phyloP scores from a whole-genome alignment of 805 yeast genomes.

The Candida peoriensis region DNA sequence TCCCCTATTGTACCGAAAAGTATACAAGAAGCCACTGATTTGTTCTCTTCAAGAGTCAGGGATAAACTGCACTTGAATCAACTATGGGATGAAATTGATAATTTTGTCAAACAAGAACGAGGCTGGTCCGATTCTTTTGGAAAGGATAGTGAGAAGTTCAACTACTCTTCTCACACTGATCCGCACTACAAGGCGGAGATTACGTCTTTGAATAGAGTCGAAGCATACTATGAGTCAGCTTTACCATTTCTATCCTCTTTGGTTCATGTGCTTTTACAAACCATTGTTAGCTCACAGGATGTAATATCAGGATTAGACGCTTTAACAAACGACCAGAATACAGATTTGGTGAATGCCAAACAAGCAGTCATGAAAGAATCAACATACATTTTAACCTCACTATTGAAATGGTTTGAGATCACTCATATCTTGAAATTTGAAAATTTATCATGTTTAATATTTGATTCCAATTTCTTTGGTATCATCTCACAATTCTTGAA shows the following conservation, averaged over 20 bases:
- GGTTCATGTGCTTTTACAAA: constrained; percentile 57
- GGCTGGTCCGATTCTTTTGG: constrained; percentile 40
- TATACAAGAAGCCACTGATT: constrained; percentile 70
- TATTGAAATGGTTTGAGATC: constrained; percentile 73
- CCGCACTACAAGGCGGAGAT: constrained; percentile 28
- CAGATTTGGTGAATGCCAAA: constrained; percentile 55
- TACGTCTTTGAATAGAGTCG: constrained; percentile 48
- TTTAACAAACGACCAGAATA: constrained; percentile 23
- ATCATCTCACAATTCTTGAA: constrained; percentile 16
- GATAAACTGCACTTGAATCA: constrained; percentile 68
- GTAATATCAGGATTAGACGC: not conserved
- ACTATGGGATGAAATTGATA: constrained; percentile 64
- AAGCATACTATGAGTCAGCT: constrained; percentile 47
- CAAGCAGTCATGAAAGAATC: constrained; percentile 59
- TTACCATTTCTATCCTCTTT: constrained; percentile 58
- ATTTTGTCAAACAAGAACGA: constrained; percentile 68
- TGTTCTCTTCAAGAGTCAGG: constrained; percentile 56
- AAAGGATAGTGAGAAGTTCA: constrained; percentile 24
- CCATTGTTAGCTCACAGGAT: constrained; percentile 36
- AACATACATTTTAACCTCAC: constrained; percentile 43
- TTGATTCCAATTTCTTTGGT: constrained; percentile 59
- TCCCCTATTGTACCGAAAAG: constrained; percentile 67
- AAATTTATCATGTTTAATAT: constrained; percentile 62
- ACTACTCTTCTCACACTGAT: constrained; percentile 22
- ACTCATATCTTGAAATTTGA: constrained; percentile 79